Base-by-base conservation (phyloP, 140 eudicot species). In the Ambrosia hybrid region DNA sequence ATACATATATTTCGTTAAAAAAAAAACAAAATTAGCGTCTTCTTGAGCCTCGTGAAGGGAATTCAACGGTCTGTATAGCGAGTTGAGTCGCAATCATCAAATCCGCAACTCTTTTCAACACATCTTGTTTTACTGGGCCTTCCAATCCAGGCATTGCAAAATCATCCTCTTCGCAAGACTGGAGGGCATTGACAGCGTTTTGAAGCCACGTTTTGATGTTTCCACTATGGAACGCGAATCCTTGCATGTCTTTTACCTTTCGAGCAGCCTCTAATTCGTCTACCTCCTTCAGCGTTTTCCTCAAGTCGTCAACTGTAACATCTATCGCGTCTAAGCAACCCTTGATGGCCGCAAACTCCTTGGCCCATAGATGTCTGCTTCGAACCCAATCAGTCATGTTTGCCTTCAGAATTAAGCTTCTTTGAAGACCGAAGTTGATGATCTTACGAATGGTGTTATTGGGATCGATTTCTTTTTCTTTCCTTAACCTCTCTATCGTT, bases 241-340 rank as follows among this genome's bases (percentile, higher is more conserved):
- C 77, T 55, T 65, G 78, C 66, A 30, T 73, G 9, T 65, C 58
- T 56, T 76, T 59, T 58, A 43, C 34, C 75, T 51, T 79, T 58
- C 58, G 79, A 4, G 83, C 70, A 5, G 43, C 52, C 46, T 73
- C 77, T 61, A 81, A 58, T 6, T 55, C 81, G 6, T 81, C 78
- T 4, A 81, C 70, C 74, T 81, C 85, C 30, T 77, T 76, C 2
- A 76, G 65, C 48, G 85, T 75, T 51, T 81, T 81, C 49, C 85
- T 72, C 15, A 81, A 41, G 58, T 81, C 81, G 15, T 81, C 85
- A n/a, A 76, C 78, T 13, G 58, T 69, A 58, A 64, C 65, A 81
- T 81, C 81, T 3, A 81, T 43, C 34, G 48, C 71, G 34, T 81
- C 85, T 56, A 81, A 76, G 12, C 85, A 81, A 39, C 71, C 81